Evolutionary conservation across 805 yeast species (phyloP), one percentile per base, ranked within the genome.

Genomic region (Lipomyces yamadae): DNA sequence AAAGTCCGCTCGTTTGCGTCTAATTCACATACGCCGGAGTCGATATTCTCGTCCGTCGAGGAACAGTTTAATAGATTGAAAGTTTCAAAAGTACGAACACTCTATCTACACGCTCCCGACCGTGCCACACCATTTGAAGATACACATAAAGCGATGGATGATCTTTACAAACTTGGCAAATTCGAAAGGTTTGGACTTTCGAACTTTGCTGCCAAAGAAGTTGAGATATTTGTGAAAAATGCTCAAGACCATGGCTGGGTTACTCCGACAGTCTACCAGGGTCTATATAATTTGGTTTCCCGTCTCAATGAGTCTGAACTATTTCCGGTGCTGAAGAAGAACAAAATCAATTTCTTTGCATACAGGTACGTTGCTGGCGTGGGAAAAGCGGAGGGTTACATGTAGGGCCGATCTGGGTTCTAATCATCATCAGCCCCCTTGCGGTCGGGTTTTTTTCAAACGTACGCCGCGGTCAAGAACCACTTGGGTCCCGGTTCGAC

Each of bases 201-300:
- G 18, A 74, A 74, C 66, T 74, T 62, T 58, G 29, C 70, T 1
- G 68, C 74, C 15, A 60, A 56, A 33, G 76, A 71, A 29, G 76
- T 73, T 50, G 64, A 68, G 59, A 57, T 66, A 53, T 64, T 75
- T 54, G 67, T 72, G 59, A 55, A 66, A 11, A 58, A 62, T 60
- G 70, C 74, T 3, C 65, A 68, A 42, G 64, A 66, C 57, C 66
- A 74, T 56, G 69, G 68, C 18, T 74, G 74, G 66, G 69, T 73
- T 37, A 57, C 66, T 15, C 77, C 77, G 0, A 64, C 76, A 4
- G 76, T 75, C 18, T 74, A 70, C 63, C 77, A 75, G 61, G 77
- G 77, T 30, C 66, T 72, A 35, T 75, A 75, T 65, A 75, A 75
- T 59, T 70, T 74, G 33, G 69, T 75, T 50, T 66, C 76, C 15